Evolutionary conservation across 805 yeast genomes (phyloP).

Genomic region (Yamadazyma insecticola): DNA sequence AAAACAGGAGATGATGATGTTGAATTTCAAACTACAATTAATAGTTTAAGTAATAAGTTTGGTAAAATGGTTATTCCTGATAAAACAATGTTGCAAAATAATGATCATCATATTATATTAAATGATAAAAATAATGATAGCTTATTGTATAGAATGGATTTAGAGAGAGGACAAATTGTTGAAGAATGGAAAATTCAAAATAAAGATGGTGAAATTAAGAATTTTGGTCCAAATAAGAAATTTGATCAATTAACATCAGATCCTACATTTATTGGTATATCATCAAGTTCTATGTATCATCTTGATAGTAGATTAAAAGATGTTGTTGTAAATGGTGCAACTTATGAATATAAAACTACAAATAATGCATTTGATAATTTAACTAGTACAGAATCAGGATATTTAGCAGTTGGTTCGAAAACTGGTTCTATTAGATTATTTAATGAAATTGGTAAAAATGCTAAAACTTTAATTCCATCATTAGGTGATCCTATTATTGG

Average conservation of each 20-base stretch:
- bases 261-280: conserved; percentile 67
- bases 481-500: conserved; percentile 72
- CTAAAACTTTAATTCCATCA: conserved; percentile 77
- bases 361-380: conserved; percentile 50
- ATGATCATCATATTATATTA: conserved; percentile 64
- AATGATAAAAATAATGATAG: conserved; percentile 28
- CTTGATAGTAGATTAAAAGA: conserved; percentile 73
- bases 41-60: conserved; percentile 46
- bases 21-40: conserved; percentile 65
- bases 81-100: conserved; percentile 71
- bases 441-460: conserved; percentile 67
- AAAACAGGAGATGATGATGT: conserved; percentile 50
- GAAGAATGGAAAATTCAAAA: conserved; percentile 69
- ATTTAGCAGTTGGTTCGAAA: conserved; percentile 68
- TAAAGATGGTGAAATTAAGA: conserved; percentile 45
- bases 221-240: conserved; percentile 68
- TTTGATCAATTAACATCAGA: conserved; percentile 72
- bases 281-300: conserved; percentile 61
- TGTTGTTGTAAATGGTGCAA: conserved; percentile 53
- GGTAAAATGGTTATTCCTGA: conserved; percentile 52
- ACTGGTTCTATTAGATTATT: conserved; percentile 75
- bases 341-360: conserved; percentile 46
- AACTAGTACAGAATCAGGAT: conserved; percentile 70
- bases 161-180: conserved; percentile 74
- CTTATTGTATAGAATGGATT: conserved; percentile 67